Conservation (phyloP, 2,329 filamentous ascomycete genomes). For the Exophiala xenobiotica region DNA sequence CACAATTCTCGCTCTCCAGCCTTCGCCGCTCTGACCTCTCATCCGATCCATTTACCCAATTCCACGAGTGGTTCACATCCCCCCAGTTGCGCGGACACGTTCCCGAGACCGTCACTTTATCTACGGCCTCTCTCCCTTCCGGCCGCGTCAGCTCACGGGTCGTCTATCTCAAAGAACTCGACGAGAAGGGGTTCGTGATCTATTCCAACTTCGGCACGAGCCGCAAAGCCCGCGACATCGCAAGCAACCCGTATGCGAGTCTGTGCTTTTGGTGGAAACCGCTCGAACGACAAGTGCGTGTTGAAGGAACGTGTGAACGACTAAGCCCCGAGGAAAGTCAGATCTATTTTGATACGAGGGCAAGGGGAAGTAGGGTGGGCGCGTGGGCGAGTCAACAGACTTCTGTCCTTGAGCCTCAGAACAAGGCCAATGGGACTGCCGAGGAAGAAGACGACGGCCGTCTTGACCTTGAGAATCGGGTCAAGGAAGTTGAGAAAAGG, state of each 20-base stretch:
- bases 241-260: slow-evolving; percentile 71
- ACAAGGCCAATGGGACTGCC: slow-evolving; percentile 31
- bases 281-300: slow-evolving; percentile 82
- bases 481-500: slow-evolving; percentile 70
- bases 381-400: slow-evolving; percentile 95
- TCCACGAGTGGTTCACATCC: slow-evolving; percentile 82
- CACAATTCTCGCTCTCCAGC: slow-evolving; percentile 69
- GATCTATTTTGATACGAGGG: slow-evolving; percentile 63
- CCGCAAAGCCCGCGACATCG: slow-evolving; percentile 65
- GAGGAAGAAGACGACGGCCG: slow-evolving; percentile 63
- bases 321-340: slow-evolving; percentile 70
- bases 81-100: slow-evolving; percentile 67
- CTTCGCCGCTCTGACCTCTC: slow-evolving; percentile 63
- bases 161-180: slow-evolving; percentile 95
- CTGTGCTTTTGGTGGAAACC: slow-evolving; percentile 89
- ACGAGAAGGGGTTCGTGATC: slow-evolving; percentile 77
- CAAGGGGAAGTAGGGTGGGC: slow-evolving; percentile 78
- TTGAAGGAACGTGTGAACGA: slow-evolving; percentile 74
- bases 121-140: slow-evolving; percentile 78
- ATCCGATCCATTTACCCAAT: slow-evolving; percentile 72
- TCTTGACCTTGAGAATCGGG: slow-evolving; percentile 71
- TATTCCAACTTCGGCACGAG: slow-evolving; percentile 91
- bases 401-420: slow-evolving; percentile 58
- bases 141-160: slow-evolving; percentile 81
- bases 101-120: slow-evolving; percentile 84